Evolutionary conservation across 108 stramenopile species (phyloP).

Genomic region (Pseudonitzschia delicatissima): DNA sequence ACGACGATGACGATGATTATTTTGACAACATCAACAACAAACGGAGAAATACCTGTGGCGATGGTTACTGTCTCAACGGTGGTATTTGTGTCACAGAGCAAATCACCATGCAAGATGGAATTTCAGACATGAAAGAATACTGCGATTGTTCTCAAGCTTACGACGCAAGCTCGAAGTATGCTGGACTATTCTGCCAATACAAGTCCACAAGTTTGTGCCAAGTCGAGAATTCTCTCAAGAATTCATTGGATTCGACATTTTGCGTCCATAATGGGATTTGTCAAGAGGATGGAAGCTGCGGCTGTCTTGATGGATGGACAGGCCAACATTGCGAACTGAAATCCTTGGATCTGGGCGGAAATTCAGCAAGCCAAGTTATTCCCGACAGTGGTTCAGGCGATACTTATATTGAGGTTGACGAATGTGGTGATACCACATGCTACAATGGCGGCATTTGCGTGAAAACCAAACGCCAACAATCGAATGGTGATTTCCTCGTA

Average conservation of each 20-base stretch:
- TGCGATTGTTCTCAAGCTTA: conserved; percentile 31
- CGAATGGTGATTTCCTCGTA: conserved; percentile 3
- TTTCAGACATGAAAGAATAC: background rate
- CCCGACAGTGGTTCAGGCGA: background rate
- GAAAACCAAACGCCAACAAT: background rate
- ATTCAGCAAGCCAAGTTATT: background rate
- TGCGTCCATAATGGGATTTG: conserved; percentile 7
- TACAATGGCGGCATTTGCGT: conserved; percentile 45
- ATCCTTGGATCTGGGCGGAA: background rate
- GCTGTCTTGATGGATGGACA: conserved; percentile 32
- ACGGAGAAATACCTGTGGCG: conserved; percentile 27
- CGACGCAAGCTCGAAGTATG: background rate
- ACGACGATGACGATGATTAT: background rate
- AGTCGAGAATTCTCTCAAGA: background rate
- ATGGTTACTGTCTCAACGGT: conserved; percentile 29
- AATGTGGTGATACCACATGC: conserved; percentile 41
- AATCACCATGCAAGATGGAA: conserved; percentile 5
- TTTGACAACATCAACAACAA: background rate
- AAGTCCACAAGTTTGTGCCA: conserved; percentile 20
- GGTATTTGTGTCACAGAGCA: conserved; percentile 14
- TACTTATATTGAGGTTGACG: background rate
- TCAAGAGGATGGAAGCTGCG: conserved; percentile 21
- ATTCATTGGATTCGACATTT: background rate
- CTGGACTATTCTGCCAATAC: conserved; percentile 36
- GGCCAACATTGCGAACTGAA: conserved; percentile 43